Evolutionary conservation across 129 eudicot species (phyloP), one percentile per base, ranked within the genome.

Genomic region (Rutidosis leptorrhynchoides): DNA sequence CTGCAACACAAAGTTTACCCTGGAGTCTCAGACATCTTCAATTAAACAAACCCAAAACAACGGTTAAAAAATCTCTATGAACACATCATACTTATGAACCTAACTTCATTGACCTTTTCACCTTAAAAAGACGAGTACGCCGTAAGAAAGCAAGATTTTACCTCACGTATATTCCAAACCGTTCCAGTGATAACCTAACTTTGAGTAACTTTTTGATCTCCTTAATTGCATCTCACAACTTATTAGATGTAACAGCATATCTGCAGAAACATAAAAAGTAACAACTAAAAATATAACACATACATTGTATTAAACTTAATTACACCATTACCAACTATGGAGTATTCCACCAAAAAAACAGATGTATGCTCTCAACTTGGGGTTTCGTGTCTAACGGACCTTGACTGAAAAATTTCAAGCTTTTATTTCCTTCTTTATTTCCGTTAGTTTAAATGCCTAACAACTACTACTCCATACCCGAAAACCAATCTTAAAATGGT

Each of bases 11-110:
- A 55, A 80, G 83, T 46, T 73, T 85, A 79, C 74, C 83, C 53
- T 72, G 90, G 65, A 90, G 93, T 58, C 85, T 87, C 72, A 87
- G 60, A 65, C 25, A 69, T 77, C 97, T 90, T 90, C 86, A 76
- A 49, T 58, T 74, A 59, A 67, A 49, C 56, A 42, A 42, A 19
- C 56, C 56, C 16, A 49, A 20, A 49, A 4, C 19, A 15, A 49
- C 16, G 56, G 7, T 49, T 49, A 35, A 55, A 57, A 52, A 52
- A 67, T 37, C 20, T 42, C 17, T 37, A 32, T 48, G 61, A 59
- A 70, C 15, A 14, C 16, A 42, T 14, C n/a, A 42, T 9, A 42
- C 49, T 42, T 14, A 1, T 62, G 17, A 7, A n/a, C n/a, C n/a
- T n/a, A 40, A 4, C 20, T 10, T 10, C 17, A n/a, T n/a, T n/a